These are phyloP conservation scores for Aurinia saxatilis DNA, from an alignment of 345 rosid genomes.

Conservation along the genomic window DNA sequence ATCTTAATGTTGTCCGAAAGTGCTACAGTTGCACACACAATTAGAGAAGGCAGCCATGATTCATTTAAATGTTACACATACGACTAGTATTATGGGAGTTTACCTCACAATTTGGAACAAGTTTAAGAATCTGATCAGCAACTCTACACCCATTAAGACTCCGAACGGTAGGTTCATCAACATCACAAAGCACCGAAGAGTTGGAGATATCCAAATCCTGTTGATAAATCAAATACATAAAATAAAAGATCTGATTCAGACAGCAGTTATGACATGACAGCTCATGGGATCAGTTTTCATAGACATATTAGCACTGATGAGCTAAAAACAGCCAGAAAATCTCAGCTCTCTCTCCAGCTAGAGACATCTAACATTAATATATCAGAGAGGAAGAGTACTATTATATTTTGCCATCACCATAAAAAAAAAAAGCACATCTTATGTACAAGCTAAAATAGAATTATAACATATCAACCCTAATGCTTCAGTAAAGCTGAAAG, in stretches of 20 bases:
- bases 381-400: background rate
- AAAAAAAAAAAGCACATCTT: background rate
- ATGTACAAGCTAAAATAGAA: background rate
- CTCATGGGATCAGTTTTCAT: background rate
- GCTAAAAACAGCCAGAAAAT: background rate
- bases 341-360: no score
- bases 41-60: conserved; percentile 6
- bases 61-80: background rate
- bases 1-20: conserved; percentile 54
- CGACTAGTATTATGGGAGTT: background rate
- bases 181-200: conserved; percentile 54
- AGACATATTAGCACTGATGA: background rate
- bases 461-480: background rate
- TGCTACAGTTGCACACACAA: conserved; percentile 38
- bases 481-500: background rate
- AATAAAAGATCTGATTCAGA: conserved; percentile 6
- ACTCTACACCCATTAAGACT: conserved; percentile 99
- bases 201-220: conserved; percentile 87
- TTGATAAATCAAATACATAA: conserved; percentile 15
- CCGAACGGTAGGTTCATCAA: conserved; percentile 87
- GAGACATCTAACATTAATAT: no score
- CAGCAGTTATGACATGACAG: background rate
- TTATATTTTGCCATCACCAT: background rate
- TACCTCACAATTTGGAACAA: conserved; percentile 88
- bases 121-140: conserved; percentile 92